phyloP scores from a whole-genome alignment of 2,329 filamentous ascomycete species.

The Colletotrichum falcatum region DNA sequence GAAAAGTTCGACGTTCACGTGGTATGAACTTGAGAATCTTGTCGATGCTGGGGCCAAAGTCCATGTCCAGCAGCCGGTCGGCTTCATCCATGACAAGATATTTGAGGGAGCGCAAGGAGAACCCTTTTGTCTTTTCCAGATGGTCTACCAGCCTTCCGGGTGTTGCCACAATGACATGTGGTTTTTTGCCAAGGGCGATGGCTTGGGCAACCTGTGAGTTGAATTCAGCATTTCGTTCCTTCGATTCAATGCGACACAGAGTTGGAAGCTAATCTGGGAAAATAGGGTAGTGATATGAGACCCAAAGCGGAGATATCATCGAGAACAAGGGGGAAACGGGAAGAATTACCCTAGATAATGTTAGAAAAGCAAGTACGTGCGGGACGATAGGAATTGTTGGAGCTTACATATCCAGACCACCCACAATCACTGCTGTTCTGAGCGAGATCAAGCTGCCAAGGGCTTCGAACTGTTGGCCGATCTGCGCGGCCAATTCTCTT shows the following conservation, averaged over 20 bases:
- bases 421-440: slow-evolving; percentile 86
- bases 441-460: slow-evolving; percentile 90
- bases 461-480: slow-evolving; percentile 87
- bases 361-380: neutral
- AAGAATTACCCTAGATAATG: neutral
- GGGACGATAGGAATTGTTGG: neutral
- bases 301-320: neutral
- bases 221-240: neutral
- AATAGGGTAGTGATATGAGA: neutral
- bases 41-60: slow-evolving; percentile 92
- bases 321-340: neutral
- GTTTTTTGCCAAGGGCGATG: slow-evolving; percentile 94
- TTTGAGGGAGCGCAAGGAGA: slow-evolving; percentile 83
- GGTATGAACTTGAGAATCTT: slow-evolving; percentile 93
- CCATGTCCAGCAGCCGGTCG: slow-evolving; percentile 90
- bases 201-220: slow-evolving; percentile 76
- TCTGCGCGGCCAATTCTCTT: slow-evolving; percentile 92
- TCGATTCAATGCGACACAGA: neutral
- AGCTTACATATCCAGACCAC: slow-evolving; percentile 85
- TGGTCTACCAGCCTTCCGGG: slow-evolving; percentile 70
- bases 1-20: slow-evolving; percentile 79
- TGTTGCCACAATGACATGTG: slow-evolving; percentile 87
- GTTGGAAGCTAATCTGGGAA: no score
- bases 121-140: slow-evolving; percentile 96
- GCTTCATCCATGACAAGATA: slow-evolving; percentile 97